Percentiles rank a stretch among this genome's conserved stretches.
Evolutionary conservation across 164 flowering plant genomes (phyloP).

Genomic region (Tetracentron sinense): DNA sequence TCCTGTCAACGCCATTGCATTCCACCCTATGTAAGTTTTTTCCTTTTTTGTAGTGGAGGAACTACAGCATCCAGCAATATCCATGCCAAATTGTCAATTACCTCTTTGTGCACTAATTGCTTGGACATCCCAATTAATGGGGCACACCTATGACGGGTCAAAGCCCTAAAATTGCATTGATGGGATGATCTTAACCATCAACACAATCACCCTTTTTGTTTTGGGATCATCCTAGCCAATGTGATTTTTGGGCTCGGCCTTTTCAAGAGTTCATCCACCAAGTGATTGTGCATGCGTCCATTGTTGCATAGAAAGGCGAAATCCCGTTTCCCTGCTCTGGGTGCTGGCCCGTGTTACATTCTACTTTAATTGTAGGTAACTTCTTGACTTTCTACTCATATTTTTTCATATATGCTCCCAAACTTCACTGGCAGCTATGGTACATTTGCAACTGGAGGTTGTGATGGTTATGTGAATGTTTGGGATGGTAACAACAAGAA

Average conservation of each 20-base stretch:
- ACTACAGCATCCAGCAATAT: too few species aligned
- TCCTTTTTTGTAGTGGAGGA: too few species aligned
- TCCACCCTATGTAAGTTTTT: constrained; percentile 84
- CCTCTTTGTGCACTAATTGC: not conserved
- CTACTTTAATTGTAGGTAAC: not conserved
- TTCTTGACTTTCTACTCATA: not conserved
- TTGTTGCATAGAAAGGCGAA: too few species aligned
- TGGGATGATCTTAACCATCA: not conserved
- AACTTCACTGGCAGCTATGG: constrained; percentile 57
- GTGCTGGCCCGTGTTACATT: not conserved
- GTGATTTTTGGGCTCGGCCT: too few species aligned
- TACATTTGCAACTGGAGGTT: constrained; percentile 96
- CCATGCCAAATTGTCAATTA: too few species aligned
- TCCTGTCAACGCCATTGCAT: constrained; percentile 90
- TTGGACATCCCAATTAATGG: not conserved
- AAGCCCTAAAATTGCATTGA: not conserved
- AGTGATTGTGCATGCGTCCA: too few species aligned
- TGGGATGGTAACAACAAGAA: constrained; percentile 98
- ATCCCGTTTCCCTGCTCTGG: too few species aligned
- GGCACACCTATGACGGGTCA: not conserved
- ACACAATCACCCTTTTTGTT: not conserved
- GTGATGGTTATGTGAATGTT: constrained; percentile 89
- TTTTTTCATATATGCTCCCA: not conserved
- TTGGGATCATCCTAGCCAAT: too few species aligned
- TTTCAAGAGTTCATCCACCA: too few species aligned